Conservation (phyloP, 148 eudicot species). For the Silene latifolia region DNA sequence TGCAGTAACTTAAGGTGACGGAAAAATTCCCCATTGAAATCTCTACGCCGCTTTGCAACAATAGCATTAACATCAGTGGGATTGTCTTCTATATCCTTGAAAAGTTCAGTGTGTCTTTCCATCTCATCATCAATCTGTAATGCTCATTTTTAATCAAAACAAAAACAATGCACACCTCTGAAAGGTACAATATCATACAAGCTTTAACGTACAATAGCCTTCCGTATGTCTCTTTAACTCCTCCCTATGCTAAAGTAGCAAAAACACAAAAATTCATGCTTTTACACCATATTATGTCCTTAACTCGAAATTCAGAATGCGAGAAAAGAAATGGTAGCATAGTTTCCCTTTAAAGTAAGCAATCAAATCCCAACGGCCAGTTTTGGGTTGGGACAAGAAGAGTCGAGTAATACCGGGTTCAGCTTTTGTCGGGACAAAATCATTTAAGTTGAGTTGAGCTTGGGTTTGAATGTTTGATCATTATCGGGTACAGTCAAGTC, state of each 20-base stretch:
- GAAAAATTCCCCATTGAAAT: constrained; percentile 77
- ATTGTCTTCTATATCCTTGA: constrained; percentile 70
- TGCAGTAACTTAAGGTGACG: constrained; percentile 67
- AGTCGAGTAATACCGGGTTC: no score
- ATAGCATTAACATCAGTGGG: constrained; percentile 85
- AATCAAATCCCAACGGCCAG: no score
- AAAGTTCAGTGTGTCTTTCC: constrained; percentile 68
- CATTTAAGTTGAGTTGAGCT: no score
- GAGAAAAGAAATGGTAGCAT: no score
- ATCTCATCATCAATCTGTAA: constrained; percentile 97
- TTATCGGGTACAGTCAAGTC: no score
- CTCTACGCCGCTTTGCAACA: constrained; percentile 78
- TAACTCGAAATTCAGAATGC: no score
- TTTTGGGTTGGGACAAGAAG: no score
- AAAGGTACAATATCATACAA: not conserved
- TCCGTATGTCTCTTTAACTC: not conserved
- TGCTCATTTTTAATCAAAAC: constrained; percentile 28
- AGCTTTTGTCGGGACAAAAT: no score
- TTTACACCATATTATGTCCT: not conserved
- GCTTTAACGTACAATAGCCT: not conserved
- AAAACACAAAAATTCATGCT: not conserved
- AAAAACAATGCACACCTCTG: not conserved
- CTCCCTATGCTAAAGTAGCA: no score
- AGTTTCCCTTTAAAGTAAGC: no score
- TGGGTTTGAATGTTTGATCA: no score